Base-by-base conservation (phyloP, 2,329 filamentous ascomycete genomes). In the Penicillium sp. region DNA sequence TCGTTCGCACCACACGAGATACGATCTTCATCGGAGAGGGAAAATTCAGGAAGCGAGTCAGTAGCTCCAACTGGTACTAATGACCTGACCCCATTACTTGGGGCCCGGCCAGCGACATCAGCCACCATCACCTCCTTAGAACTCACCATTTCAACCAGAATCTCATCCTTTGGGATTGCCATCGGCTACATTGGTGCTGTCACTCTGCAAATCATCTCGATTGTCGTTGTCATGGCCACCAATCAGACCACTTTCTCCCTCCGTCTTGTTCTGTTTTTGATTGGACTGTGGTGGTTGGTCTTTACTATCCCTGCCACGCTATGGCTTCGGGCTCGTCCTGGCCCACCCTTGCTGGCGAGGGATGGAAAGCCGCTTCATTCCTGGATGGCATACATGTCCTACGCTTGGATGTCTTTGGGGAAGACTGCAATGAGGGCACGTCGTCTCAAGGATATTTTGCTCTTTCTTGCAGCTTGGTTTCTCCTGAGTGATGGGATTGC, bases 381-480 rank as follows among this genome's bases (percentile, higher is more conserved):
- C 2, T 85, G 82, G 71, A 43, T 82, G 14, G 76, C 76, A 3
- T 95, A 95, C 60, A 77, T 95, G 25, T 67, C 71, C 0, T 90
- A 85, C 61, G 84, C 89, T 0, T 98, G 92, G 92, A 81, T 77
- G 40, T 87, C 86, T 2, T 74, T 98, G 1, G 89, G 82, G 48
- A 81, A 80, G 41, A 96, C 92, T 0, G 68, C 89, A 8, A 75
- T 79, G 51, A 76, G 88, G 30, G 89, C 90, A 2, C 75, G 80
- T 2, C 75, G 77, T 2, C 62, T 95, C 0, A 83, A 83, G 43
- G 83, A 95, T 50, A 80, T 95, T 1, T 72, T 92, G 10, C 74
- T 95, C 0, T 95, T 96, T 48, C 75, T 98, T 3, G 79, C 76
- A 2, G 88, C 86, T 4, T 98, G 92, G 92, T 95, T 98, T 60